Evolutionary conservation across 1,284 basidiomycete genomes (phyloP), one percentile per base, ranked within the genome.

Genomic region (Dichomitus squalens): DNA sequence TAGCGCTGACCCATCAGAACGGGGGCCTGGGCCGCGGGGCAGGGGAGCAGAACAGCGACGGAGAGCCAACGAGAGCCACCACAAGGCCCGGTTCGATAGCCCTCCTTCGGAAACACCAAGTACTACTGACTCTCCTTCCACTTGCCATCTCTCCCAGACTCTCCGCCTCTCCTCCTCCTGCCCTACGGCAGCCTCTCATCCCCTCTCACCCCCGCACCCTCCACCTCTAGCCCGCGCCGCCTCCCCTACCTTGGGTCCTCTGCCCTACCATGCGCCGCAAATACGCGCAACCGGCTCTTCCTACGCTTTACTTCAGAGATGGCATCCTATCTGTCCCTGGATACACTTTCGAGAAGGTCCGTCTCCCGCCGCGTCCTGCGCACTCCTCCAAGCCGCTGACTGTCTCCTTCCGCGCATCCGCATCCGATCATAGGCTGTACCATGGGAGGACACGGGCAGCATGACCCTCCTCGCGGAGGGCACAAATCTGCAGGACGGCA

Each of bases 401-500:
- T 23, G 21, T 0, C 21, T 11, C 21, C 5, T 49, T 36, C 9
- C 35, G n/a, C 12, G 11, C n/a, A 16, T n/a, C 23, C 14, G 1
- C 18, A 20, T 21, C 23, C 9, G 14, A 31, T 20, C 14, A 1
- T 53, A 87, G 86, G 85, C 84, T 20, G 66, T 73, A 36, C 78
- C 74, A 74, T 89, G 87, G 87, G 79, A 84, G 55, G 87, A 89
- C 67, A 88, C 86, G 0, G 87, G 87, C 50, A 85, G 85, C 62
- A 80, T 85, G 77, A 88, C 87, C 1, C 71, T 82, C 39, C 72
- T 90, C 43, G 83, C 85, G 0, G 85, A 87, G 68, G 87, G 87
- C 27, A 84, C 78, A 59, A 86, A 82, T 61, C 72, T 89, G 60
- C 87, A 88, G 73, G 86, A 88, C 68, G 81, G 85, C 29, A 84